Conservation (phyloP, 2,329 filamentous ascomycete species). For the Penicillium thymicola region DNA sequence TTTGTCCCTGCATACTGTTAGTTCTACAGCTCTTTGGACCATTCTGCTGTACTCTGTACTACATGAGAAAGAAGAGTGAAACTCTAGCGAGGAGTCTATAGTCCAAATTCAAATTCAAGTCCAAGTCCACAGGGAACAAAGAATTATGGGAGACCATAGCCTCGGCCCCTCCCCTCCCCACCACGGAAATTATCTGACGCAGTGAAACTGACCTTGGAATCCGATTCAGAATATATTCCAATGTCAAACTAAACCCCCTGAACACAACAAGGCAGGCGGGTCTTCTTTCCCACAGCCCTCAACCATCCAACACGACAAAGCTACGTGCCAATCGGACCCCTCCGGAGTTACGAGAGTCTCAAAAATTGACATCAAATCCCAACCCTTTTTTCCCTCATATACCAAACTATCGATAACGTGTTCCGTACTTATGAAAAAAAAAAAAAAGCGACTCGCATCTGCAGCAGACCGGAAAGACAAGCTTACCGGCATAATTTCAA, state of each 20-base stretch:
- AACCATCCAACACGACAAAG: background rate
- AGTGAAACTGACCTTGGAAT: background rate
- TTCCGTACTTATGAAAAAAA: background rate
- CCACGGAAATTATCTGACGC: background rate
- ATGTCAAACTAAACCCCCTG: background rate
- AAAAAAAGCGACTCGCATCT: background rate
- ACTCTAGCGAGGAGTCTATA: background rate
- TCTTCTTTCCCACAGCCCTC: background rate
- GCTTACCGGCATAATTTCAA: background rate
- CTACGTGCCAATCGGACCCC: background rate
- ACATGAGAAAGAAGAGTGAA: background rate
- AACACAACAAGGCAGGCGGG: background rate
- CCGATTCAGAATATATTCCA: background rate
- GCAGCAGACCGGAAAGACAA: background rate
- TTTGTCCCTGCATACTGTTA: background rate
- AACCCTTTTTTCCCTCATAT: background rate
- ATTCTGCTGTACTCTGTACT: constrained; percentile 4
- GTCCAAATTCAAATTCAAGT: background rate
- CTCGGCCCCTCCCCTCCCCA: background rate
- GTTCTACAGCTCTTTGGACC: background rate
- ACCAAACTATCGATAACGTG: background rate
- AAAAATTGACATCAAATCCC: background rate
- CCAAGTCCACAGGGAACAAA: background rate
- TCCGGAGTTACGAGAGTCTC: background rate
- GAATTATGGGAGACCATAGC: background rate